Conservation (phyloP, 192 early-diverging fungal species). For the Coemansia reversa region DNA sequence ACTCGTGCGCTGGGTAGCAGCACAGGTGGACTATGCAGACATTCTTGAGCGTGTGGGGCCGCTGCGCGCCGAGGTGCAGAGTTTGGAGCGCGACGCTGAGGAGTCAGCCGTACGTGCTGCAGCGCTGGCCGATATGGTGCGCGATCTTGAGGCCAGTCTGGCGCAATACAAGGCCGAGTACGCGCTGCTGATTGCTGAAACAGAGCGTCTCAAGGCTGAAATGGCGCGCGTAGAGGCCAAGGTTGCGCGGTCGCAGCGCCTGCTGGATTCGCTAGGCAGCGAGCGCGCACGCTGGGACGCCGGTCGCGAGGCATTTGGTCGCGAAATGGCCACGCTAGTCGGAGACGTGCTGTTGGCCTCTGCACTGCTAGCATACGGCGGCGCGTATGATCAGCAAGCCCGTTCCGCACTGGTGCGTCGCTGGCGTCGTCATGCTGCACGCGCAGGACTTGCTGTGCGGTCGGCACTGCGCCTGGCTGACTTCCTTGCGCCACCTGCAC, state of each 20-base stretch:
- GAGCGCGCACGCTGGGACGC: constrained; percentile 93
- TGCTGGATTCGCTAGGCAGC: constrained; percentile 85
- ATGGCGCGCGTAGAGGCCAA: constrained; percentile 91
- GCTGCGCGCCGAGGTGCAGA: constrained; percentile 85
- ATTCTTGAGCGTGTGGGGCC: constrained; percentile 96
- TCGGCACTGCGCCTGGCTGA: constrained; percentile 81
- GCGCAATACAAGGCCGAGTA: constrained; percentile 96
- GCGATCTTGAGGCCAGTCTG: constrained; percentile 84
- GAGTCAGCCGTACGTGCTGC: constrained; percentile 68
- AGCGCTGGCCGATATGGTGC: constrained; percentile 76
- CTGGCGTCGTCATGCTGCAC: constrained; percentile 70
- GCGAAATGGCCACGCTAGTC: constrained; percentile 96
- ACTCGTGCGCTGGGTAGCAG: constrained; percentile 95
- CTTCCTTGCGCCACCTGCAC: constrained; percentile 88
- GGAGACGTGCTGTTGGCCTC: constrained; percentile 92
- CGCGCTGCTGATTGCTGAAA: constrained; percentile 91
- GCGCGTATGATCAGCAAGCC: constrained; percentile 97
- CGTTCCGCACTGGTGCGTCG: constrained; percentile 74
- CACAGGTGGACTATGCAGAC: constrained; percentile 89
- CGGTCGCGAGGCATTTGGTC: constrained; percentile 86
- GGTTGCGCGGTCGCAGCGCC: constrained; percentile 85
- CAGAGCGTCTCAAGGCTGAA: constrained; percentile 83
- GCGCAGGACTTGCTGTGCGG: constrained; percentile 56
- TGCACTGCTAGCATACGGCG: constrained; percentile 96
- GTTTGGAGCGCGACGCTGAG: constrained; percentile 77